Evolutionary conservation across 2,329 filamentous ascomycete genomes (phyloP), one percentile per base, ranked within the genome.

Genomic region (Pseudocercospora cruenta): DNA sequence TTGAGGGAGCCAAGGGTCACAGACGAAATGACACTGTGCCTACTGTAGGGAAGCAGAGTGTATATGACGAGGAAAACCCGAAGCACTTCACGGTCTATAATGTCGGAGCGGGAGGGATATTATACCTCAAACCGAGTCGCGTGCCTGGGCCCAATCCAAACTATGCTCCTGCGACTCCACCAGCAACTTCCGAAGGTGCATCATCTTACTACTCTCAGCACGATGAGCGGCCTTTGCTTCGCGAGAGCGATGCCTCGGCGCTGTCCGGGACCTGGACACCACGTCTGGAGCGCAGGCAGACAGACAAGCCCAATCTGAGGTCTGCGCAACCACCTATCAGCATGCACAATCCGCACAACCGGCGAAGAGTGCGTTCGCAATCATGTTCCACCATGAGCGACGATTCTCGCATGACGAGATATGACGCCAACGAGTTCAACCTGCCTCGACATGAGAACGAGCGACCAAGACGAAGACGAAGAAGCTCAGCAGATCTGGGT

Each of bases 331-430:
- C 60, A 9, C 55, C 64, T 14, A 51, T 72, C 49, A 74, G 71
- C 57, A 58, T 76, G 62, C 67, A 67, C 54, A 49, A 59, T 33
- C 67, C 62, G 21, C 66, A 65, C 53, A 60, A 63, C 43, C 70
- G 68, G 39, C 67, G 72, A 47, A 68, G 49, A 84, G 86, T 63
- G 31, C 31, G 33, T 6, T 88, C 90, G 12, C 82, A 90, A 71
- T 95, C 92, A 0, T 90, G 92, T 72, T 92, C 91, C 31, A 93
- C 90, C 3, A 80, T 91, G 33, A 89, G 88, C 22, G 91, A 93
- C 70, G 82, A 83, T 47, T 75, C 76, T 36, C 78, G 78, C 51
- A 72, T 75, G 9, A 71, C 77, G 9, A 74, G 76, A 5, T 60
- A 71, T 55, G 71, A 74, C 45, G 66, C 69, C 28, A 67, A 69